These are phyloP conservation scores for Cutaneotrichosporon mucoides DNA, from an alignment of 1,284 basidiomycete genomes.

Conservation along the genomic window DNA sequence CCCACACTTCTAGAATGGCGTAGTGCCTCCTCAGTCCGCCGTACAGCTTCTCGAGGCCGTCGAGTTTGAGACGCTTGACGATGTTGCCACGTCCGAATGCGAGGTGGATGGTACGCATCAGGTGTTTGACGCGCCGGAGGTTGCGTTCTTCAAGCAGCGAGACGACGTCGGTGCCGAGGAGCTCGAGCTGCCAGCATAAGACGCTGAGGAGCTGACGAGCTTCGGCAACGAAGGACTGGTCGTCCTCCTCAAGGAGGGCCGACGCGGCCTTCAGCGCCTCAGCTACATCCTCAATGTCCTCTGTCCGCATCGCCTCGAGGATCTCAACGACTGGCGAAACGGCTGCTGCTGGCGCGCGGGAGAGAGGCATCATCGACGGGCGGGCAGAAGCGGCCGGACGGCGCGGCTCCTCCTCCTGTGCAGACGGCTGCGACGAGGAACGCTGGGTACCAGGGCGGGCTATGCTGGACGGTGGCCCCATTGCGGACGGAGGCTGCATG, in stretches of 20 bases:
- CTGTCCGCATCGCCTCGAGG: slow-evolving; percentile 48
- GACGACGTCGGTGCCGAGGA: slow-evolving; percentile 85
- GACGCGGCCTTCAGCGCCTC: slow-evolving; percentile 90
- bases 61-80: slow-evolving; percentile 14
- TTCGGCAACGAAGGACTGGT: slow-evolving; percentile 54
- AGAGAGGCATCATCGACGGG: slow-evolving; percentile 28
- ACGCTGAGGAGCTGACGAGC: slow-evolving; percentile 71
- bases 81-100: slow-evolving; percentile 11
- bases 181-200: slow-evolving; percentile 50
- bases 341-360: background rate
- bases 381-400: slow-evolving; percentile 1
- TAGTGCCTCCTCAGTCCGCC: slow-evolving; percentile 11
- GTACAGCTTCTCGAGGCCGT: slow-evolving; percentile 14
- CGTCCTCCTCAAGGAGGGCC: slow-evolving; percentile 67
- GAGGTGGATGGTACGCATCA: slow-evolving; percentile 68
- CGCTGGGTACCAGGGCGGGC: slow-evolving; percentile 8
- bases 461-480: background rate
- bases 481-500: slow-evolving; percentile 9
- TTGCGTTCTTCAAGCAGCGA: slow-evolving; percentile 64
- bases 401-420: background rate
- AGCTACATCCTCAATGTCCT: slow-evolving; percentile 78
- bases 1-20: slow-evolving; percentile 16
- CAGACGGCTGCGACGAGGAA: background rate
- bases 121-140: slow-evolving; percentile 82
- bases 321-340: slow-evolving; percentile 10